Conservation (phyloP, 73 alveolate species). For the Durusdinium trenchii region DNA sequence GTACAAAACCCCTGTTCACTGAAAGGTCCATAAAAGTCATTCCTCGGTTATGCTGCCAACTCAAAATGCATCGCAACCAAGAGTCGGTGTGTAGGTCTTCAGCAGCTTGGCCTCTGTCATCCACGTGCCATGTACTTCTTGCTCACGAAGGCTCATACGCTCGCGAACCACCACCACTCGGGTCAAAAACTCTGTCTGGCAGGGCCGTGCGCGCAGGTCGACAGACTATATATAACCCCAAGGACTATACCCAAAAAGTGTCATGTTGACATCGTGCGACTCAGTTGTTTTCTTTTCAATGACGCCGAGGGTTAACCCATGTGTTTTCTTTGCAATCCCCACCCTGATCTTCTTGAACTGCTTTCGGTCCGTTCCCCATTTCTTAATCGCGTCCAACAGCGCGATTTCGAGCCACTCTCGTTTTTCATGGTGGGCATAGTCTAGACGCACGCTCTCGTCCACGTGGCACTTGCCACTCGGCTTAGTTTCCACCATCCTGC, state of each 20-base stretch:
- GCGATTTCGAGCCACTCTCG: background rate
- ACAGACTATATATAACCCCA: background rate
- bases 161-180: slow-evolving; percentile 13
- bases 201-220: background rate
- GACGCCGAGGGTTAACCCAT: background rate
- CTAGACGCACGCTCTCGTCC: background rate
- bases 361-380: background rate
- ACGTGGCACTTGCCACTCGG: background rate
- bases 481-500: background rate
- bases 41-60: too few relatives aligned
- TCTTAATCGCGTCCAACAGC: background rate
- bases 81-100: too few relatives aligned
- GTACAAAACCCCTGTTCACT: too few relatives aligned
- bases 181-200: background rate
- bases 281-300: background rate
- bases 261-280: background rate
- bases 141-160: background rate
- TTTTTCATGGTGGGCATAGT: background rate
- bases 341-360: background rate
- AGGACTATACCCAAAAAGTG: background rate
- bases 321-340: background rate
- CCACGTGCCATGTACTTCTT: slow-evolving; percentile 16
- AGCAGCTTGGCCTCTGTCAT: slow-evolving; percentile 14
- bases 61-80: too few relatives aligned
- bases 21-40: too few relatives aligned